Base-by-base conservation (phyloP, 2,329 filamentous ascomycete genomes). In the Hypoxylon sp. region DNA sequence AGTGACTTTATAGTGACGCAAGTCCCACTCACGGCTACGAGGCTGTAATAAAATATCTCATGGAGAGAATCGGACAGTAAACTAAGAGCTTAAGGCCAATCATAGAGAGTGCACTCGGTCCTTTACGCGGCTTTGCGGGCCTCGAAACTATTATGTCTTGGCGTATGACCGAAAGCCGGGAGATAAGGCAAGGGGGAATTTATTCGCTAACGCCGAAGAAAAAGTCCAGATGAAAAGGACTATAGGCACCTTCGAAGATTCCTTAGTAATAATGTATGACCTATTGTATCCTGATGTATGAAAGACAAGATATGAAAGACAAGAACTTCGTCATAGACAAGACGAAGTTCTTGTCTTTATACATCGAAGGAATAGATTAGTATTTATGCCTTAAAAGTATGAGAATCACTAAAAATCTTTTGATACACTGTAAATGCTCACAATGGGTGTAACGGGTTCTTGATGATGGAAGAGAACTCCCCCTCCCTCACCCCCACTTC, bases 11-110 rank as follows among this genome's bases (percentile, higher is more conserved):
- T 54, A 68, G 59, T 65, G 61, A 67, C 60, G 52, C 54, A 70
- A 50, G 64, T 65, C 55, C 57, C 44, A 62, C 62, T 67, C 50
- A 58, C 37, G 17, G 46, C 59, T 68, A 71, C 68, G 66, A 74
- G 72, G 71, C 72, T 73, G 53, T 60, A 70, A 64, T 64, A 70
- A 70, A 72, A 72, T 74, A 63, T 72, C 70, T 69, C 69, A 73
- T 65, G 55, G 68, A 42, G 61, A 71, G 51, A 63, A 66, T 29
- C 56, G 65, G 63, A 54, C 55, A 54, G 59, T 64, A 63, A 52
- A 71, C 62, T 55, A 67, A 65, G 24, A 65, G 50, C 55, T 46
- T 65, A 56, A 54, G 33, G 19, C 67, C 62, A 68, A 67, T 68
- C 60, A 61, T 33, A 13, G 22, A 17, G 11, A 26, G 17, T 47